Evolutionary conservation across 1,284 basidiomycete species (phyloP).

Genomic region (Coniferiporia weirii): DNA sequence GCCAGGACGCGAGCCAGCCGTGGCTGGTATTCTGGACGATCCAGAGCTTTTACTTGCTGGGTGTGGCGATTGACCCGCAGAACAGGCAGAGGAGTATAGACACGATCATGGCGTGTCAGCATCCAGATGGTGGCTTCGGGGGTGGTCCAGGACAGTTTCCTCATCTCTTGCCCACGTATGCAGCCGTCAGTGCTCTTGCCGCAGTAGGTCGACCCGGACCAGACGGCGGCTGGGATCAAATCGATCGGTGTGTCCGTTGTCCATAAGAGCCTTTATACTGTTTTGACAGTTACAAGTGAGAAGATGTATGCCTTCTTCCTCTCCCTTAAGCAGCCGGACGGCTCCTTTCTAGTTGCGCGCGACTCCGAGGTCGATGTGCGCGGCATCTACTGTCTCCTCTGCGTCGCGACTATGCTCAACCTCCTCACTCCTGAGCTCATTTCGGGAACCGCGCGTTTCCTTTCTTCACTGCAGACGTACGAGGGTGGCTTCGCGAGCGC

Average conservation of each 20-base stretch:
- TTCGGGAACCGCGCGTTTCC: constrained; percentile 54
- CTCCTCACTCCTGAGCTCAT: constrained; percentile 87
- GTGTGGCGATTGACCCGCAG: constrained; percentile 69
- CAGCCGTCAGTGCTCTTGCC: constrained; percentile 79
- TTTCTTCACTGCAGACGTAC: constrained; percentile 90
- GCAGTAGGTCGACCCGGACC: constrained; percentile 73
- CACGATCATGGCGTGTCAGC: constrained; percentile 74
- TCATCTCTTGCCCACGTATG: constrained; percentile 90
- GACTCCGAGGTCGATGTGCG: constrained; percentile 93
- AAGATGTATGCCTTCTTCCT: constrained; percentile 88
- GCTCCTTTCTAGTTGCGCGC: constrained; percentile 86
- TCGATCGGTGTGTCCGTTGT: constrained; percentile 56
- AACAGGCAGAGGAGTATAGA: constrained; percentile 76
- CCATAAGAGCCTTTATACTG: background rate
- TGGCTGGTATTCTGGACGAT: constrained; percentile 93
- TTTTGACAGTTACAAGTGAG: constrained; percentile 34
- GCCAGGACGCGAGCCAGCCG: constrained; percentile 86
- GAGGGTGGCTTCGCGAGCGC: constrained; percentile 94
- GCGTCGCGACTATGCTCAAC: constrained; percentile 67
- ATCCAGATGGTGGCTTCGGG: constrained; percentile 83
- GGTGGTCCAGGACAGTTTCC: constrained; percentile 88
- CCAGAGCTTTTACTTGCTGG: constrained; percentile 74
- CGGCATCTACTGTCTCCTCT: constrained; percentile 73
- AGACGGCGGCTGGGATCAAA: constrained; percentile 78
- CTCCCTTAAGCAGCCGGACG: constrained; percentile 90